These are phyloP conservation scores for Tylopilus rubrobrunneus DNA, from an alignment of 768 basidiomycete genomes.

Conservation along the genomic window DNA sequence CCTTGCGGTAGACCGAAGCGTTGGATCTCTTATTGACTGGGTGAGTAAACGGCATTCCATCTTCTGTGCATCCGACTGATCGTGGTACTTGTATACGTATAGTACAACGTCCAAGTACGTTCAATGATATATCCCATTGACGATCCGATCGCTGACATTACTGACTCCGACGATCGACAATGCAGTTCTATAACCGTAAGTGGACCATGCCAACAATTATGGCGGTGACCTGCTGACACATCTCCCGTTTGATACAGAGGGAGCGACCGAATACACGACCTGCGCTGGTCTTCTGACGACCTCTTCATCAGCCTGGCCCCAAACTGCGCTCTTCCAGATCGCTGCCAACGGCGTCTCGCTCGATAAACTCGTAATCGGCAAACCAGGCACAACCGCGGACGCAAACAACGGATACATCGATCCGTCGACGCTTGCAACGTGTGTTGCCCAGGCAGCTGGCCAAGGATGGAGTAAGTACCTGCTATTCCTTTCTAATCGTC, in stretches of 20 bases:
- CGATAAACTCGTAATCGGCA: conserved; percentile 55
- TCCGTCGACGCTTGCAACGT: conserved; percentile 51
- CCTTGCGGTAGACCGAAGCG: conserved; percentile 33
- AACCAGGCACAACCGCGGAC: conserved; percentile 41
- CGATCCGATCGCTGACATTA: conserved; percentile 1
- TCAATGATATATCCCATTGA: neutral
- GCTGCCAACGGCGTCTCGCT: conserved; percentile 42
- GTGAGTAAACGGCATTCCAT: conserved; percentile 16
- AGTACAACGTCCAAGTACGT: conserved; percentile 40
- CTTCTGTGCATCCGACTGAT: neutral
- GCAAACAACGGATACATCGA: conserved; percentile 56
- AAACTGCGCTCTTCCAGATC: conserved; percentile 55
- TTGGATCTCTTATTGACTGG: conserved; percentile 46
- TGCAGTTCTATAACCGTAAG: conserved; percentile 31
- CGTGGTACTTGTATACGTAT: neutral
- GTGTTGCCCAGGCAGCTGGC: conserved; percentile 56
- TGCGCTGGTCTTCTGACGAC: conserved; percentile 54
- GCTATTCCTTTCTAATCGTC: neutral
- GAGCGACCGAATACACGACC: conserved; percentile 58
- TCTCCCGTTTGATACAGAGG: conserved; percentile 40
- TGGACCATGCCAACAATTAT: neutral
- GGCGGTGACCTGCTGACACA: neutral
- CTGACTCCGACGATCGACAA: conserved; percentile 1
- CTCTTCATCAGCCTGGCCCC: conserved; percentile 59
- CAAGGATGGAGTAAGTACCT: conserved; percentile 61